Evolutionary conservation across 2,329 filamentous ascomycete genomes (phyloP), one percentile per base, ranked within the genome.

Genomic region (Alternaria atra): DNA sequence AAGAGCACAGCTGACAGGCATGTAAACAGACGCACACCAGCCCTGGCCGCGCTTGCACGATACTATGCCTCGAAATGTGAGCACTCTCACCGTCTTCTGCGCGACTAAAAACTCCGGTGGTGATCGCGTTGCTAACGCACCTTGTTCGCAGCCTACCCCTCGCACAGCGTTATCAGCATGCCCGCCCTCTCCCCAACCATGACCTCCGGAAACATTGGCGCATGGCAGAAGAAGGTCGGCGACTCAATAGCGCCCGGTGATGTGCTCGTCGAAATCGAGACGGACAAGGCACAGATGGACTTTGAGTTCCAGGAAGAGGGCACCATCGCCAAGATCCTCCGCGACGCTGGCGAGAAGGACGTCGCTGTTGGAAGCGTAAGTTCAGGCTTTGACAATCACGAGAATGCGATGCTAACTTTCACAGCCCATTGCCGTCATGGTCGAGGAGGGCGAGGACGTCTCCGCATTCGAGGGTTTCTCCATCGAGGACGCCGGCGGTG

Each of bases 201-300:
- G 95, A 94, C 92, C 67, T 86, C 92, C 65, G 95, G 95, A 80
- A 97, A 97, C 85, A 97, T 99, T 81, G 96, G 95, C 74, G 85
- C 89, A 67, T 99, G 95, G 95, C 93, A 98, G 85, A 99, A 98
- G 88, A 96, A 97, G 85, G 86, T 89, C 70, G 95, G 95, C 78
- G 95, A 99, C 81, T 77, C 85, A 65, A 90, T 99, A 80, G 84
- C 88, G 60, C 94, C 96, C 53, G 95, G 95, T 79, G 95, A 99
- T 80, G 95, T 99, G 47, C 84, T 99, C 72, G 94, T 97, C 71
- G 94, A 97, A 86, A 97, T 98, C 76, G 95, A 99, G 87, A 99
- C 95, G 74, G 95, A 99, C 84, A 99, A 99, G 87, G 95, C 95
- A 68, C 95, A 98, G 85, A 99, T 99, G 95, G 95, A 99, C 85